Conservation (phyloP, 306 rosid species). For the Dicorynia guianensis region DNA sequence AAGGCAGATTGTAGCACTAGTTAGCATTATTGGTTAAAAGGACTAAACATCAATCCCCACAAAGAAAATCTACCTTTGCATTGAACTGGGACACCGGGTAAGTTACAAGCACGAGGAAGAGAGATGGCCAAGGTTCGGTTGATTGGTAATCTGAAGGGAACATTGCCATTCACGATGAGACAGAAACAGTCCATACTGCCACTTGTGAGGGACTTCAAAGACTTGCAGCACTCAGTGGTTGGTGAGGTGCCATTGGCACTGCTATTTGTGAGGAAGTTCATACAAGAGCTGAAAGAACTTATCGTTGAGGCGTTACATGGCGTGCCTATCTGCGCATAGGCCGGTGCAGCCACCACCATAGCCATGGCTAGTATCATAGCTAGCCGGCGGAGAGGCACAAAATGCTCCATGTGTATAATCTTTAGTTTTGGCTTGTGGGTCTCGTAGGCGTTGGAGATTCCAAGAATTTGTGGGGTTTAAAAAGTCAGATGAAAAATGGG, state of each 20-base stretch:
- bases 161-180: constrained; percentile 64
- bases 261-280: constrained; percentile 74
- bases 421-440: background rate
- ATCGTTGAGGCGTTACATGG: constrained; percentile 67
- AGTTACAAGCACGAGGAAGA: constrained; percentile 92
- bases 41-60: background rate
- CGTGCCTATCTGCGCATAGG: constrained; percentile 53
- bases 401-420: constrained; percentile 43
- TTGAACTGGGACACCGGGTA: constrained; percentile 80
- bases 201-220: constrained; percentile 64
- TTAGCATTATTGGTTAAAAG: constrained; percentile 17
- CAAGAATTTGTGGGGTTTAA: background rate
- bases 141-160: constrained; percentile 77
- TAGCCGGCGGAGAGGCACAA: constrained; percentile 21
- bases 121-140: constrained; percentile 80
- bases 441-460: background rate
- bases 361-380: constrained; percentile 41
- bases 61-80: constrained; percentile 60
- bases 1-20: constrained; percentile 1
- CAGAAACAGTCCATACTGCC: constrained; percentile 74
- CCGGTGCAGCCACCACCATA: constrained; percentile 44
- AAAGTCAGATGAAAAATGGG: background rate
- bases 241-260: constrained; percentile 69
- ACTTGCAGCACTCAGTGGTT: constrained; percentile 66
- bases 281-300: constrained; percentile 62